These are phyloP conservation scores for Cyclotella baltica DNA, from an alignment of 108 stramenopile species.

Conservation along the genomic window DNA sequence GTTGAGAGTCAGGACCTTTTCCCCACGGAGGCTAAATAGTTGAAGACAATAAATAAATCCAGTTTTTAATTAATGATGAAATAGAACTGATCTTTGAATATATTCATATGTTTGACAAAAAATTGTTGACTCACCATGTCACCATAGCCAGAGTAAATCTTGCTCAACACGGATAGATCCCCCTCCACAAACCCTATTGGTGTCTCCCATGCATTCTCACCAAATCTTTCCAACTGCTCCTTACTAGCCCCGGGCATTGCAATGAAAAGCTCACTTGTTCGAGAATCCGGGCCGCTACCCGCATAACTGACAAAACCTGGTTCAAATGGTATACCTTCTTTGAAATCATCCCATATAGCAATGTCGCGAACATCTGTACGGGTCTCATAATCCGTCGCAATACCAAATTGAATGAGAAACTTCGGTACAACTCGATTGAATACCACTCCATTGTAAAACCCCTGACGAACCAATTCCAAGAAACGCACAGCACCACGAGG, in stretches of 20 bases:
- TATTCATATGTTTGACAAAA: neutral
- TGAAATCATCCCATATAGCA: constrained; percentile 47
- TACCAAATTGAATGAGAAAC: constrained; percentile 73
- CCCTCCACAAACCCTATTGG: constrained; percentile 78
- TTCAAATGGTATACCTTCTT: constrained; percentile 20
- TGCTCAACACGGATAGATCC: constrained; percentile 62
- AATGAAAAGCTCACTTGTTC: constrained; percentile 85
- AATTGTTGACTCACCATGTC: constrained; percentile 69
- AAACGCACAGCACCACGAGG: constrained; percentile 48
- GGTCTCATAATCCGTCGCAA: constrained; percentile 24
- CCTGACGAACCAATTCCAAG: constrained; percentile 41
- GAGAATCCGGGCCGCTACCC: constrained; percentile 73
- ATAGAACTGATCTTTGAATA: too few species aligned
- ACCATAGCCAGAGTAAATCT: constrained; percentile 79
- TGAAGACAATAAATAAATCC: too few species aligned
- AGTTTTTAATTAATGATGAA: neutral
- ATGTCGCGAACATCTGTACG: constrained; percentile 16
- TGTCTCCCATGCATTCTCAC: constrained; percentile 85
- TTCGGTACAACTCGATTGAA: constrained; percentile 82
- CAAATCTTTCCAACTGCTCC: constrained; percentile 58
- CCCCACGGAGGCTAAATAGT: constrained; percentile 9
- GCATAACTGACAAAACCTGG: constrained; percentile 52
- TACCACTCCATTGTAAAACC: constrained; percentile 70
- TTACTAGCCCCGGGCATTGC: constrained; percentile 73
- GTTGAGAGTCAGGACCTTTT: constrained; percentile 33